Evolutionary conservation across 768 basidiomycete genomes (phyloP).

Genomic region (Leccinellum albellum): DNA sequence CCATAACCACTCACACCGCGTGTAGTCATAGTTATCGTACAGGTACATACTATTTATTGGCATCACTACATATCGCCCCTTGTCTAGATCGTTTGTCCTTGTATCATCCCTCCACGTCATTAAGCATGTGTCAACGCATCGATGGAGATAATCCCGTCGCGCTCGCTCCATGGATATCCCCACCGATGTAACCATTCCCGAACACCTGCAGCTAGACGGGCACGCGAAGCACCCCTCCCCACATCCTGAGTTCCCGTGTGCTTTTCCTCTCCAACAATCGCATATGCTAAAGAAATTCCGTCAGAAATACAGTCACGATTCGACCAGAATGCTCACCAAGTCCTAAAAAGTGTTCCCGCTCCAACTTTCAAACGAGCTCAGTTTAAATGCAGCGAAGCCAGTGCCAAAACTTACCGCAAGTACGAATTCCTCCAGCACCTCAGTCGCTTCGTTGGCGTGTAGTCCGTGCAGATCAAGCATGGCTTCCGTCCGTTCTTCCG

Average conservation of each 20-base stretch:
- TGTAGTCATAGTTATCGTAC: constrained; percentile 7
- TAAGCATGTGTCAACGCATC: constrained; percentile 74
- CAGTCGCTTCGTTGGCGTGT: constrained; percentile 89
- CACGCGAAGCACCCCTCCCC: constrained; percentile 75
- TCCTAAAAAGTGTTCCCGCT: constrained; percentile 84
- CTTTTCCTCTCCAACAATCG: constrained; percentile 93
- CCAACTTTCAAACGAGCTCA: constrained; percentile 50
- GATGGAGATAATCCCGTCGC: constrained; percentile 85
- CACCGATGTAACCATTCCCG: constrained; percentile 90
- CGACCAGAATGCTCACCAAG: constrained; percentile 50
- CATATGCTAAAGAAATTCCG: constrained; percentile 53
- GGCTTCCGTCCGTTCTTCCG: constrained; percentile 88
- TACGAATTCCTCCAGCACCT: constrained; percentile 86
- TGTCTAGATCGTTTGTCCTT: constrained; percentile 5
- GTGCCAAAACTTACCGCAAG: constrained; percentile 60
- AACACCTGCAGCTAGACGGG: constrained; percentile 80
- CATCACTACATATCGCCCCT: neutral
- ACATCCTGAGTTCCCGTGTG: constrained; percentile 91
- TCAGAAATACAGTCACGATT: constrained; percentile 4
- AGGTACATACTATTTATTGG: no score
- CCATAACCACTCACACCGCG: neutral
- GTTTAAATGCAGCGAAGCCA: neutral
- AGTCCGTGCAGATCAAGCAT: constrained; percentile 90
- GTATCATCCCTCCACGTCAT: constrained; percentile 1
- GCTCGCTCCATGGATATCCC: constrained; percentile 95